Percentiles rank a stretch among this genome's conserved stretches.
Evolutionary conservation across 768 basidiomycete genomes (phyloP).

Genomic region (Trametes villosa): DNA sequence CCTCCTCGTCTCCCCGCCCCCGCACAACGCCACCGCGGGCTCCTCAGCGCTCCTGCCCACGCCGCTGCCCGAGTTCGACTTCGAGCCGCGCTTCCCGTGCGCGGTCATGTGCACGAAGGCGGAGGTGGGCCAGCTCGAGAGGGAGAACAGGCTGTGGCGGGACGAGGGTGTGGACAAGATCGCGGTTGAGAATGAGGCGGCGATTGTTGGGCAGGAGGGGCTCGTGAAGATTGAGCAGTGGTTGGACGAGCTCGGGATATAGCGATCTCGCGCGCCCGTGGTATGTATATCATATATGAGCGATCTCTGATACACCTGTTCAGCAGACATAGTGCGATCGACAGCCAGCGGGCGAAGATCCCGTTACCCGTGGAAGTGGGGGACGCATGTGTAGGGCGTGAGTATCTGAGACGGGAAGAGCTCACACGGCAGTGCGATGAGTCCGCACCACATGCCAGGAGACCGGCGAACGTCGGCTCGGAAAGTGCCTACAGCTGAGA

Average conservation of each 20-base stretch:
- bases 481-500: too few relatives aligned
- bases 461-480: too few relatives aligned
- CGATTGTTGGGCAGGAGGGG: constrained; percentile 42
- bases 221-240: constrained; percentile 51
- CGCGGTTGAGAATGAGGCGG: constrained; percentile 13
- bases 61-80: constrained; percentile 55
- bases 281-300: neutral
- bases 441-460: too few relatives aligned
- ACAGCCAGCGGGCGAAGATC: too few relatives aligned
- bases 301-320: neutral
- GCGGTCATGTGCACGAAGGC: constrained; percentile 47
- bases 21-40: constrained; percentile 44
- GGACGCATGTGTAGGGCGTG: too few relatives aligned
- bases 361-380: too few relatives aligned
- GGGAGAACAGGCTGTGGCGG: constrained; percentile 46
- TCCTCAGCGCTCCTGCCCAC: constrained; percentile 38
- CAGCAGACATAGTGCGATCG: too few relatives aligned
- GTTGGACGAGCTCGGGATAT: constrained; percentile 61
- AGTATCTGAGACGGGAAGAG: too few relatives aligned
- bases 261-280: constrained; percentile 5
- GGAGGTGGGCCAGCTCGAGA: constrained; percentile 40
- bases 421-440: too few relatives aligned
- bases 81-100: constrained; percentile 65
- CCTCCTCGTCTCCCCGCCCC: constrained; percentile 61
- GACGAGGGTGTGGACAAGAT: constrained; percentile 34